phyloP scores from a whole-genome alignment of 352 stramenopile species.

The Phytophthora tentaculata region DNA sequence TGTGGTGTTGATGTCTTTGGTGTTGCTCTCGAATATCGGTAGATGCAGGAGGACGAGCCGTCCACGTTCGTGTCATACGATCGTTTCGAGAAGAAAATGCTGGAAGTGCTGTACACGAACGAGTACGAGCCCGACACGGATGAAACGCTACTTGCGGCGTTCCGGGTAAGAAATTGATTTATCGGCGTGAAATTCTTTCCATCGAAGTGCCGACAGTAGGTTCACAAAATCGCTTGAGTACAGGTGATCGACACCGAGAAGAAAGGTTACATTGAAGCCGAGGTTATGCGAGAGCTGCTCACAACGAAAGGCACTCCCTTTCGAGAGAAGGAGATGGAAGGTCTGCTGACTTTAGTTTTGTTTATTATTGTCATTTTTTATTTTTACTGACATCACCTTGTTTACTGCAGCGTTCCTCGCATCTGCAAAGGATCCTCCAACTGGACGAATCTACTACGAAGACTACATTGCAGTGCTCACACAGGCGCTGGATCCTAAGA shows the following conservation, averaged over 20 bases:
- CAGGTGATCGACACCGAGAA: conserved; percentile 81
- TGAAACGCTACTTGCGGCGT: conserved; percentile 87
- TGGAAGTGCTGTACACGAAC: conserved; percentile 90
- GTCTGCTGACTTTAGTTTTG: conserved; percentile 36
- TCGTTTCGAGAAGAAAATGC: conserved; percentile 94
- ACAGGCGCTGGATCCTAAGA: conserved; percentile 59
- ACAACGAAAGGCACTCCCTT: conserved; percentile 91
- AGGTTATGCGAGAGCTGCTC: conserved; percentile 89
- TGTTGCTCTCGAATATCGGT: conserved; percentile 3
- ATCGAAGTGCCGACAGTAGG: no score
- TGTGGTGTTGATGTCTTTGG: conserved; percentile 1
- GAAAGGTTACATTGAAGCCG: conserved; percentile 90
- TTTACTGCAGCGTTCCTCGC: conserved; percentile 71
- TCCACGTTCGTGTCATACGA: conserved; percentile 91
- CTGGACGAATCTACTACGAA: conserved; percentile 91
- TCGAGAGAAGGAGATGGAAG: conserved; percentile 91
- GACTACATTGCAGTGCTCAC: conserved; percentile 89
- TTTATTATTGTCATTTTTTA: neutral
- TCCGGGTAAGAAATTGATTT: conserved; percentile 53
- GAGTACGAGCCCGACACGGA: conserved; percentile 90
- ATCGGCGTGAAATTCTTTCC: no score
- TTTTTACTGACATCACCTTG: neutral
- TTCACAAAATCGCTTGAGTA: neutral
- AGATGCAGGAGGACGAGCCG: conserved; percentile 92
- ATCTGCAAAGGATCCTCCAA: conserved; percentile 84